Base-by-base conservation (phyloP, 1,284 basidiomycete species). In the Trametes hirsuta region DNA sequence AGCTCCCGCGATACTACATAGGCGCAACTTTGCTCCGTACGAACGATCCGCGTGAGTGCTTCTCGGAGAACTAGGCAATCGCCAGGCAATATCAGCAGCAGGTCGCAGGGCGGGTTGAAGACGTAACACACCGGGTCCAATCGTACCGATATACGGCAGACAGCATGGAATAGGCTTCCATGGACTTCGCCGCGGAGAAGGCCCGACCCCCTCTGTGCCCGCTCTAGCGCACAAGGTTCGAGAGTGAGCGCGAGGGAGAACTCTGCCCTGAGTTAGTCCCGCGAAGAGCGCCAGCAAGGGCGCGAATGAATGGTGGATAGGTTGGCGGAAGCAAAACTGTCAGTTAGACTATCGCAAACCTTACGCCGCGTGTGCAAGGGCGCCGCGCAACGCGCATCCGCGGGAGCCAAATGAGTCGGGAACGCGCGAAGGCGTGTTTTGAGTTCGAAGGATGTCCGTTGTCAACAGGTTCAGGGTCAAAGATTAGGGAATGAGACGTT, bases 331-430 rank as follows among this genome's bases (percentile, higher is more conserved):
- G 45, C 12, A 37, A 14, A 47, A 42, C 34, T 56, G 61, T 62
- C 64, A 60, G 35, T 53, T 62, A 62, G 55, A n/a, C 64, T 65
- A 34, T 55, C 35, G 56, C 55, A 40, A 62, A 59, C 54, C 51
- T 51, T 53, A 55, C 44, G 50, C 51, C 55, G 49, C 49, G 48
- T 60, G 57, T 49, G 58, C 56, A 53, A 21, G 47, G n/a, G 34
- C 34, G 25, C 41, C 25, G 35, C 46, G 36, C 24, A 37, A 40
- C 10, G 30, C 15, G 50, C 40, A 34, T 50, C 47, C 39, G 39
- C 47, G 35, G 51, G 37, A 15, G 36, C 39, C 47, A 41, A 41
- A 22, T 56, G 57, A 37, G 30, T 21, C 24, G 21, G 18, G 41
- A 35, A 35, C 3, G 39, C 14, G 18, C 21, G 37, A 41, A 54